Evolutionary conservation across 768 basidiomycete species (phyloP), one percentile per base, ranked within the genome.

Genomic region (Peribolospora baueri): DNA sequence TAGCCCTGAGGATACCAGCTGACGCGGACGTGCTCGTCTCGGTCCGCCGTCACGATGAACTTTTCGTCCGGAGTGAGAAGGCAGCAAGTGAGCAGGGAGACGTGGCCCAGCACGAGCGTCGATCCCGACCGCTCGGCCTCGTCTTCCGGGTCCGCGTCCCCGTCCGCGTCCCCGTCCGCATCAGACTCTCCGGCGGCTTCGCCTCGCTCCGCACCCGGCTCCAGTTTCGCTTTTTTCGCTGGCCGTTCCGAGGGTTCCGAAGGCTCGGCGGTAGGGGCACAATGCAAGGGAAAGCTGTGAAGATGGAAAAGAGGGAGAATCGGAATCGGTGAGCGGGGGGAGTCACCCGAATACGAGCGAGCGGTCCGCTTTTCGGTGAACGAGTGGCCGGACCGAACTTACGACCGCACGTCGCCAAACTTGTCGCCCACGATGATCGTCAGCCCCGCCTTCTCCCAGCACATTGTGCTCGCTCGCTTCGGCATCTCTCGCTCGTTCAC

Each of bases 21-120:
- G 11, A 91, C 75, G 54, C 93, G 74, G 52, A 98, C 81, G 64
- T 97, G 93, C 65, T 97, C 93, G 63, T 98, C 93, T 48, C 93
- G 71, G 64, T 97, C 93, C 0, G 85, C 81, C 0, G 87, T 86
- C 59, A 95, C 74, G 62, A 98, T 79, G 63, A 74, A 79, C 53
- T 72, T 73, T 61, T 80, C 77, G 62, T 84, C 79, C 0, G 67
- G 65, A 0, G 79, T 75, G 54, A 91, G 74, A 48, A 80, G 62
- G 65, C 82, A 80, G 0, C 74, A 68, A 8, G 81, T 91, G 56
- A 97, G 68, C 46, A 85, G 76, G 9, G 88, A 93, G 1, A 82
- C 78, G 64, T 98, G 93, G 7, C 93, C 91, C 0, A 91, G 71
- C 45, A 88, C 67, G 53, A 85, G 77, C 43, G 38, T 46, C 48